These are phyloP conservation scores for Microstroma glucosiphilum DNA, from an alignment of 1,284 basidiomycete genomes.

Conservation along the genomic window DNA sequence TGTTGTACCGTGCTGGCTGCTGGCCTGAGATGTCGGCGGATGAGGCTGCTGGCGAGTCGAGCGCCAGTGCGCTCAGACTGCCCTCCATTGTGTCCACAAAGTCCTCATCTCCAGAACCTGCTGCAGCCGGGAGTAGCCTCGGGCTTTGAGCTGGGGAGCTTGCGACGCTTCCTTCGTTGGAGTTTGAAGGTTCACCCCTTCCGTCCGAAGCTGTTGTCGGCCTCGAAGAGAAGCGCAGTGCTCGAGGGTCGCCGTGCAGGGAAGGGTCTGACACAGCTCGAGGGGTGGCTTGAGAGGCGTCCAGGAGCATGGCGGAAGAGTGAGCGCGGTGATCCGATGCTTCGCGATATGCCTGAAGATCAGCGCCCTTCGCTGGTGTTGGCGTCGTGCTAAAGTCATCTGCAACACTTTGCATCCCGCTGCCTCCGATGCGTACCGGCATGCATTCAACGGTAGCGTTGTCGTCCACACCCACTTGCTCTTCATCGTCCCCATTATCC, in stretches of 20 bases:
- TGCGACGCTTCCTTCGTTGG: not conserved
- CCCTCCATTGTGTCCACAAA: conserved; percentile 2
- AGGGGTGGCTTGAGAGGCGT: too few species aligned
- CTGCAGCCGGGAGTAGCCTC: not conserved
- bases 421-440: conserved; percentile 2
- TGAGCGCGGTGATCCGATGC: too few species aligned
- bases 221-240: not conserved
- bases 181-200: not conserved
- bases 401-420: not conserved
- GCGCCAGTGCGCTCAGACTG: conserved; percentile 1
- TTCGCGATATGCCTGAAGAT: not conserved
- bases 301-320: too few species aligned
- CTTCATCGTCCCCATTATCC: not conserved
- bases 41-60: not conserved
- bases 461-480: not conserved
- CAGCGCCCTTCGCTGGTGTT: not conserved
- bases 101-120: not conserved
- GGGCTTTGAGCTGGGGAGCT: not conserved
- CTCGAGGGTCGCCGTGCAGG: not conserved
- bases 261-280: not conserved
- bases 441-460: not conserved
- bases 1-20: not conserved
- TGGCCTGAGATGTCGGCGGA: not conserved
- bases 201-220: not conserved
- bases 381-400: not conserved